These are phyloP conservation scores for Fagus sylvatica DNA, from an alignment of 306 rosid species.

Conservation along the genomic window DNA sequence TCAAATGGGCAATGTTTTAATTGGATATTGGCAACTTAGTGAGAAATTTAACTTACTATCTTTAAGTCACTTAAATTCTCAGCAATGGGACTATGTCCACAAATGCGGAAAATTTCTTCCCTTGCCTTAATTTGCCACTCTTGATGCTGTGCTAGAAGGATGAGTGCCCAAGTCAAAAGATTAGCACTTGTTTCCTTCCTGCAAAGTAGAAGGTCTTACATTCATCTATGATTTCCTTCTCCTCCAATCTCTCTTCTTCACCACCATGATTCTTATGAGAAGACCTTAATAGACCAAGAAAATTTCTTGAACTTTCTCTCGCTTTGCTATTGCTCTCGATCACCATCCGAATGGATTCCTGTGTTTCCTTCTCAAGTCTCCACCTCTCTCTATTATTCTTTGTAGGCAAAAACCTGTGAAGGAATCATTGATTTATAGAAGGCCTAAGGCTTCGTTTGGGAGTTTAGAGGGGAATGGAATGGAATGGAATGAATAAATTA, in stretches of 20 bases:
- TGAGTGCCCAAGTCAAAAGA: slow-evolving; percentile 36
- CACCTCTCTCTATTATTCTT: slow-evolving; percentile 37
- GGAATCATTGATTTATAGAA: too few relatives aligned
- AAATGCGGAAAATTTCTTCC: slow-evolving; percentile 30
- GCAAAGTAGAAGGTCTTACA: slow-evolving; percentile 46
- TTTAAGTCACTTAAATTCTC: slow-evolving; percentile 31
- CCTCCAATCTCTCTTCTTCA: slow-evolving; percentile 29
- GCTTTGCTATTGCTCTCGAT: slow-evolving; percentile 9
- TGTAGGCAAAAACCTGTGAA: slow-evolving; percentile 36
- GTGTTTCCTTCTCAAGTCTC: slow-evolving; percentile 38
- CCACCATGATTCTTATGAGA: slow-evolving; percentile 30
- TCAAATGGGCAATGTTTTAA: too few relatives aligned
- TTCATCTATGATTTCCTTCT: slow-evolving; percentile 35
- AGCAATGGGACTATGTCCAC: slow-evolving; percentile 1
- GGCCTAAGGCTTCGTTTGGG: too few relatives aligned
- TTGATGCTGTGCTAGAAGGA: slow-evolving; percentile 31
- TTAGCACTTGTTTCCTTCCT: slow-evolving; percentile 40
- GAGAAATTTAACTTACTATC: slow-evolving; percentile 20
- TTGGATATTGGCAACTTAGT: too few relatives aligned
- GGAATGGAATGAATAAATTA: too few relatives aligned
- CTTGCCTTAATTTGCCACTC: slow-evolving; percentile 48
- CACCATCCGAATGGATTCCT: slow-evolving; percentile 13
- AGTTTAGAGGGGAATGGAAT: too few relatives aligned
- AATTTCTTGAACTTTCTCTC: slow-evolving; percentile 18
- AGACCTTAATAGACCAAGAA: slow-evolving; percentile 33